phyloP scores from a whole-genome alignment of 140 eudicot species.

The Senecio squalidus region DNA sequence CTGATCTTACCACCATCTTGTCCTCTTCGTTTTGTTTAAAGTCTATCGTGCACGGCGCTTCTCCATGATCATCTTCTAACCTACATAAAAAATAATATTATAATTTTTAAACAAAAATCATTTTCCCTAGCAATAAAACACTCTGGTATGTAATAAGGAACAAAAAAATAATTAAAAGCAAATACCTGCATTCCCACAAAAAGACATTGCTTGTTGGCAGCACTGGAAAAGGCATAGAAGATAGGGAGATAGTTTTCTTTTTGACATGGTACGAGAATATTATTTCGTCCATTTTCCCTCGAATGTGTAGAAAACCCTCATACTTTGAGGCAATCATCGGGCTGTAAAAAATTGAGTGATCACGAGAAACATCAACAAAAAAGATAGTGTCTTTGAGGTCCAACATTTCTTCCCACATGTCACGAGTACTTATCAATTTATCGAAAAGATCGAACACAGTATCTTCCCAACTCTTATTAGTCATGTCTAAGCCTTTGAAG shows the following conservation, averaged over 20 bases:
- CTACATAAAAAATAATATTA: neutral
- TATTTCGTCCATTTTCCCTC: neutral
- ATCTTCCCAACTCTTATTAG: neutral
- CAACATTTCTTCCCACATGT: neutral
- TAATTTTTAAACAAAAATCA: too few species aligned
- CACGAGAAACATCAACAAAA: neutral
- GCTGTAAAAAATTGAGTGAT: neutral
- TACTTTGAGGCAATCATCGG: neutral
- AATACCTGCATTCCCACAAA: neutral
- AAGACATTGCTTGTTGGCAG: neutral
- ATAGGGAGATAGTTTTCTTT: neutral
- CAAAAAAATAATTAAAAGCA: neutral
- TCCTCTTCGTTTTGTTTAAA: neutral
- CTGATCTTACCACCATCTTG: neutral
- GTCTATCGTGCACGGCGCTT: neutral
- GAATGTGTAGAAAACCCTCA: neutral
- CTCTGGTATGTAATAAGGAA: neutral
- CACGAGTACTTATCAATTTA: neutral
- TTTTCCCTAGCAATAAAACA: too few species aligned
- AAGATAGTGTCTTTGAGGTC: neutral
- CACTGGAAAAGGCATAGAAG: neutral
- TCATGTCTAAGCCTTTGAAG: neutral
- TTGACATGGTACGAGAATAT: neutral
- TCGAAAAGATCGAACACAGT: too few species aligned
- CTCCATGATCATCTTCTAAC: neutral